Evolutionary conservation across 2,329 filamentous ascomycete genomes (phyloP), one percentile per base, ranked within the genome.

Genomic region (Allantophomopsis lycopodina): DNA sequence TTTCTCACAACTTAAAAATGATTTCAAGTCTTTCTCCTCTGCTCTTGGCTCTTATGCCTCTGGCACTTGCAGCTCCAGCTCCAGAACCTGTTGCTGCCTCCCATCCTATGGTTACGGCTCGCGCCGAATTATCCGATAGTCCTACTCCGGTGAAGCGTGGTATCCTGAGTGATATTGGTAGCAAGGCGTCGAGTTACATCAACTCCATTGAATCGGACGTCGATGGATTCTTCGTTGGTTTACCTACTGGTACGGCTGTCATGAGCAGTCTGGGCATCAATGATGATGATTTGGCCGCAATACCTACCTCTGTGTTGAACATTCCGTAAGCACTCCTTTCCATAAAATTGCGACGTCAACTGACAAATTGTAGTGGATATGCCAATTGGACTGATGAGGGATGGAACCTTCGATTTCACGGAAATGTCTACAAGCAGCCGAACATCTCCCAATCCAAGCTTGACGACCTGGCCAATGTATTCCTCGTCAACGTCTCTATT

Each of bases 401-500:
- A 28, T 88, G 83, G 83, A 84, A 78, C 45, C 68, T 87, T 3
- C 70, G 81, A 20, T 73, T 87, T 45, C 83, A 82, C 47, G 83
- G 83, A 48, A 86, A 86, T 51, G 77, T 87, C n/a, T 88, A 79
- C 66, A 87, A 86, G 57, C 71, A 81, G 45, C 83, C 83, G 2
- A 72, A 83, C 43, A 77, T 82, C 28, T 71, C 69, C 1, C 64
- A 74, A 48, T 61, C 64, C 28, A 82, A 74, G 48, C 62, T 88
- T 35, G 70, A 88, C 48, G 65, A 77, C 31, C 64, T 87, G 3
- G 79, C 81, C 42, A 76, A 86, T 47, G 57, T 74, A 23, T 85
- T 87, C 58, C 65, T 88, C 8, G 69, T 85, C 42, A 78, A 69
- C 37, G 75, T 72, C 5, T 66, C 68, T 40, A 69, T 86, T 30